Evolutionary conservation across 768 basidiomycete genomes (phyloP).

Genomic region (Podaxis rugospora): DNA sequence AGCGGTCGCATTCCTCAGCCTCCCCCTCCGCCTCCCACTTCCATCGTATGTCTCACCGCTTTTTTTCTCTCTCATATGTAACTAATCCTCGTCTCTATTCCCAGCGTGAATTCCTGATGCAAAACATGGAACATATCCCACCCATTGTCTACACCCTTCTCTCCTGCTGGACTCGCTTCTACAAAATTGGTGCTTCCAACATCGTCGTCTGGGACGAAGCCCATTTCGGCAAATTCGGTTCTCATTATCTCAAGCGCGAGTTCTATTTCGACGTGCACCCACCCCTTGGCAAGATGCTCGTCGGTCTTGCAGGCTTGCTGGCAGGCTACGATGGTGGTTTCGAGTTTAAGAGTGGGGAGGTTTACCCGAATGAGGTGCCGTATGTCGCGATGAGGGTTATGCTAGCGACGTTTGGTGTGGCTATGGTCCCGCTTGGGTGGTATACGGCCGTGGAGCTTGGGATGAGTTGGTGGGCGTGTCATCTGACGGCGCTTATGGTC

Average conservation of each 20-base stretch:
- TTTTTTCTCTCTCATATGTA: constrained; percentile 16
- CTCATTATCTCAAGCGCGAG: constrained; percentile 96
- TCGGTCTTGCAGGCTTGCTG: constrained; percentile 87
- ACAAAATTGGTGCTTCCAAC: constrained; percentile 84
- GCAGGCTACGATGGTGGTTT: constrained; percentile 89
- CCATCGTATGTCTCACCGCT: constrained; percentile 39
- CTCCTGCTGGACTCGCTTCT: constrained; percentile 92
- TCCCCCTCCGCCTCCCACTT: constrained; percentile 62
- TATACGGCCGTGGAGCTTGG: constrained; percentile 93
- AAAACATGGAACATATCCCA: constrained; percentile 75
- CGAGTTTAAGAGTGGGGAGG: constrained; percentile 90
- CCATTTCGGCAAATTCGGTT: constrained; percentile 99
- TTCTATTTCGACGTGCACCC: constrained; percentile 99
- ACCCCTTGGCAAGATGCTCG: constrained; percentile 98
- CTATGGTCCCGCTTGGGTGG: constrained; percentile 95
- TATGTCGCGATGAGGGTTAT: constrained; percentile 95
- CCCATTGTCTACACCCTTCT: constrained; percentile 88
- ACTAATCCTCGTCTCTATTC: constrained; percentile 5
- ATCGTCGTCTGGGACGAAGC: constrained; percentile 98
- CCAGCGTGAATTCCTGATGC: constrained; percentile 71
- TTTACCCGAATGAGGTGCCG: constrained; percentile 81
- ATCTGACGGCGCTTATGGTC: constrained; percentile 92
- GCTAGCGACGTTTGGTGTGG: constrained; percentile 91
- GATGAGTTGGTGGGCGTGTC: constrained; percentile 85
- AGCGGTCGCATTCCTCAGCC: constrained; percentile 61